Percentiles rank a stretch among this genome's conserved stretches.
These are phyloP conservation scores for Solanum hybrid DNA, from an alignment of 305 asterid genomes.

Conservation along the genomic window DNA sequence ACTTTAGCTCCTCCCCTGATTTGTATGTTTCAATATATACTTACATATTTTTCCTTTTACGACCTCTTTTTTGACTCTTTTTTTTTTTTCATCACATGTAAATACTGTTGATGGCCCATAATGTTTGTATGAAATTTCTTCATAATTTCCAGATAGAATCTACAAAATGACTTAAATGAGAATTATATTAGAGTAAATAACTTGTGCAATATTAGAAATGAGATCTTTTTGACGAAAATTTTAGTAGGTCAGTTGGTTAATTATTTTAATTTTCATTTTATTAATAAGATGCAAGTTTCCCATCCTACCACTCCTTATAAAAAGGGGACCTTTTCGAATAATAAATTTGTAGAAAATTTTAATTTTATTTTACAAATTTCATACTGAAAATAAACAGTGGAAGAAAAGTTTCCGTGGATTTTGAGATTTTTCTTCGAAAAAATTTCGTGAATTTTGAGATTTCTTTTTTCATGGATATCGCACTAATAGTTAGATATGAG, in stretches of 20 bases:
- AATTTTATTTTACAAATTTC: not conserved
- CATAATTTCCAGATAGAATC: not conserved
- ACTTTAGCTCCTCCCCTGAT: not conserved
- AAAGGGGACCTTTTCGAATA: not conserved
- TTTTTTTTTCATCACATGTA: not conserved
- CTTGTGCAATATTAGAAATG: not conserved
- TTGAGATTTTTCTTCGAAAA: too few relatives aligned
- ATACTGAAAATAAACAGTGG: not conserved
- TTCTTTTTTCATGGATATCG: not conserved
- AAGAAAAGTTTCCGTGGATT: not conserved
- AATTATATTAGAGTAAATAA: not conserved
- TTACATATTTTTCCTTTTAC: not conserved
- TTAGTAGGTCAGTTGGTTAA: not conserved
- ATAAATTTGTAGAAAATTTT: not conserved
- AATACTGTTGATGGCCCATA: not conserved
- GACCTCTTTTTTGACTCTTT: not conserved
- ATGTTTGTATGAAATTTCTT: not conserved
- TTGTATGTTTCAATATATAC: too few relatives aligned
- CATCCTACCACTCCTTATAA: not conserved
- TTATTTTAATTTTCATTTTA: not conserved
- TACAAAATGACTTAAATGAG: not conserved
- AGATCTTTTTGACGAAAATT: not conserved
- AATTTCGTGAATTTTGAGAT: too few relatives aligned
- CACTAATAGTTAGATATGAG: not conserved
- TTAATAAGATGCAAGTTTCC: not conserved